These are phyloP conservation scores for Calonectria hawksworthii DNA, from an alignment of 2,329 filamentous ascomycete genomes.

Conservation along the genomic window DNA sequence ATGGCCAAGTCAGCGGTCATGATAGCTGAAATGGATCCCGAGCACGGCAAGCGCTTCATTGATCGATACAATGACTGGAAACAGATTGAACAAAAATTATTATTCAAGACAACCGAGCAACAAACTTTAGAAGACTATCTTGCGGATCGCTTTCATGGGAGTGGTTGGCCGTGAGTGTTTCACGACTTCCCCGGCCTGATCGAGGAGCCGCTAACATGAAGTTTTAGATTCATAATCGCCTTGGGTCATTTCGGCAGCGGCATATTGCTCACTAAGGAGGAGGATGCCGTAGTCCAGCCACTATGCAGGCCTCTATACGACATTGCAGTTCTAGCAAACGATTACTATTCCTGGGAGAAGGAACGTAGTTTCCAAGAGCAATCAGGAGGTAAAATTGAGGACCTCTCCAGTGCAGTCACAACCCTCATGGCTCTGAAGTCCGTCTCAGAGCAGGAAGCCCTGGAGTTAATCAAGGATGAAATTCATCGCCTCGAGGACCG, in stretches of 20 bases:
- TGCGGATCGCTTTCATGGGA: too few species aligned
- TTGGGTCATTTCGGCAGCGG: background rate
- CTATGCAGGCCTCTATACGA: background rate
- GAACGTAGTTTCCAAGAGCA: background rate
- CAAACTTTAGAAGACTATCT: too few species aligned
- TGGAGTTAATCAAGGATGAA: background rate
- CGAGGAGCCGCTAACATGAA: too few species aligned
- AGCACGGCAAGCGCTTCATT: too few species aligned
- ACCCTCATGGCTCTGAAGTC: background rate
- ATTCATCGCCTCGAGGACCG: background rate
- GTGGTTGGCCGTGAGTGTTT: too few species aligned
- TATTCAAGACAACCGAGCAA: too few species aligned
- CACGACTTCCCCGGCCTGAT: too few species aligned
- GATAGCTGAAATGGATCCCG: too few species aligned
- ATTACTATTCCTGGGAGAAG: background rate
- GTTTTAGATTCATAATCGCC: background rate
- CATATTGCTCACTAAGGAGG: background rate
- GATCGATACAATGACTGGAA: too few species aligned
- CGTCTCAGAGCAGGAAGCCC: background rate
- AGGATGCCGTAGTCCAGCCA: background rate
- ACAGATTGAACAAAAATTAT: too few species aligned
- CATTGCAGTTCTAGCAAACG: background rate
- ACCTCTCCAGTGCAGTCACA: background rate
- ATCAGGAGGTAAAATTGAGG: background rate
- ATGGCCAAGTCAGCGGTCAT: too few species aligned